A percentile compares a stretch with the other conserved stretches of the same genome.
These are phyloP conservation scores for Penicillium sp. DNA, from an alignment of 2,329 filamentous ascomycete genomes.

Conservation along the genomic window DNA sequence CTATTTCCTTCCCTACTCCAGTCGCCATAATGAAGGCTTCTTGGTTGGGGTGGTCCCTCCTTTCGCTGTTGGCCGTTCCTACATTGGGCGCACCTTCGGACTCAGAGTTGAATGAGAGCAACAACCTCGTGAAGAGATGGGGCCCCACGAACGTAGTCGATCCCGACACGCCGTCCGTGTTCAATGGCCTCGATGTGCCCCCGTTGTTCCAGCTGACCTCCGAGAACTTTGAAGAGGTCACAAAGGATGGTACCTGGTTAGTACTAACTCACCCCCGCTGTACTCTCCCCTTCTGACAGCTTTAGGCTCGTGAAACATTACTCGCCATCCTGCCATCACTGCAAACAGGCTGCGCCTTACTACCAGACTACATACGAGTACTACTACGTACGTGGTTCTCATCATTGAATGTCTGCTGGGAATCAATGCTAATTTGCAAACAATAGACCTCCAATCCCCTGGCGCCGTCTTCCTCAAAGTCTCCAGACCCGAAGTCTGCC, in stretches of 20 bases:
- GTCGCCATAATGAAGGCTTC: conserved; percentile 36
- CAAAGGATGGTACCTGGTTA: conserved; percentile 51
- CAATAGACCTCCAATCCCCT: conserved; percentile 69
- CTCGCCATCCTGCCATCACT: conserved; percentile 61
- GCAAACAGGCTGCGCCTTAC: conserved; percentile 71
- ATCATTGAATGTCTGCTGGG: background rate
- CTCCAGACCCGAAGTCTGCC: conserved; percentile 49
- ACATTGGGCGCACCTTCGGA: conserved; percentile 29
- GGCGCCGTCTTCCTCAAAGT: conserved; percentile 47
- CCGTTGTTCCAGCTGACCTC: conserved; percentile 47
- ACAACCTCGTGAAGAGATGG: conserved; percentile 28
- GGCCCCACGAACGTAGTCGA: conserved; percentile 16
- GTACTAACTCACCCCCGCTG: conserved; percentile 7
- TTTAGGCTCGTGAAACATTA: conserved; percentile 51
- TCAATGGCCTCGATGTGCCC: conserved; percentile 52
- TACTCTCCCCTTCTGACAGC: conserved; percentile 14
- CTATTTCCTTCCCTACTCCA: conserved; percentile 13
- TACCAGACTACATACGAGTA: conserved; percentile 94
- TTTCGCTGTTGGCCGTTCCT: conserved; percentile 36
- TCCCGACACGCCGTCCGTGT: conserved; percentile 26
- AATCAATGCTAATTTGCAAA: conserved; percentile 26
- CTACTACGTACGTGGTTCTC: conserved; percentile 55
- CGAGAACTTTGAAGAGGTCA: conserved; percentile 47
- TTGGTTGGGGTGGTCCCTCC: conserved; percentile 35
- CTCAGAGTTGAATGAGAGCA: conserved; percentile 13